Percentiles rank a stretch among this genome's conserved stretches.
phyloP scores from a whole-genome alignment of 2,329 filamentous ascomycete species.

The Aspergillus transmontanensis region DNA sequence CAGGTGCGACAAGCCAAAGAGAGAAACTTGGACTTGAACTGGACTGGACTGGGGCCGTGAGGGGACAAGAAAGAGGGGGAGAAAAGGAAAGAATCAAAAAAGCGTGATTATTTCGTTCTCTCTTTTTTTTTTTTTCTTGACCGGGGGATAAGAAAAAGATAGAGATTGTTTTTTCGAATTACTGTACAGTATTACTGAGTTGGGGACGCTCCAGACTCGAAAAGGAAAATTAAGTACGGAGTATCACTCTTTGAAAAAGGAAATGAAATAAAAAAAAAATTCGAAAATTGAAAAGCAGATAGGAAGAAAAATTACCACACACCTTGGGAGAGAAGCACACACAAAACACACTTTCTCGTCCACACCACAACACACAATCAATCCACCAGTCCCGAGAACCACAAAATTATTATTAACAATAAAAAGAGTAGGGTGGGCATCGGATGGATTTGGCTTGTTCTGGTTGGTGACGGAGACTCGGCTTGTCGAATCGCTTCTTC shows the following conservation, averaged over 20 bases:
- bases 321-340: neutral
- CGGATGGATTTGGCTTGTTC: slow-evolving; percentile 14
- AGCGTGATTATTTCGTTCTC: slow-evolving; percentile 19
- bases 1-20: slow-evolving; percentile 13
- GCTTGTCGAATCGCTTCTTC: slow-evolving; percentile 22
- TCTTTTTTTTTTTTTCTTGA: slow-evolving; percentile 15
- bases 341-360: neutral
- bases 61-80: slow-evolving; percentile 13
- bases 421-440: slow-evolving; percentile 16
- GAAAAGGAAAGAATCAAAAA: slow-evolving; percentile 17
- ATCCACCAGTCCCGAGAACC: slow-evolving; percentile 1
- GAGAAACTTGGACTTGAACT: slow-evolving; percentile 3
- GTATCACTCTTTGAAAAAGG: neutral
- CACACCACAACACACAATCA: slow-evolving; percentile 3
- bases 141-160: slow-evolving; percentile 20
- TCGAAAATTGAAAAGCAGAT: neutral
- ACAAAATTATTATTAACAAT: slow-evolving; percentile 1
- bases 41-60: slow-evolving; percentile 10
- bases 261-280: neutral
- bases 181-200: slow-evolving; percentile 2
- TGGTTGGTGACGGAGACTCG: slow-evolving; percentile 16
- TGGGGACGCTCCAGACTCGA: neutral
- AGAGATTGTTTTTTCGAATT: neutral
- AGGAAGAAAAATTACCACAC: neutral
- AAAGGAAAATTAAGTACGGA: neutral